These are phyloP conservation scores for Lactifluus volemus DNA, from an alignment of 768 basidiomycete genomes.

Conservation along the genomic window DNA sequence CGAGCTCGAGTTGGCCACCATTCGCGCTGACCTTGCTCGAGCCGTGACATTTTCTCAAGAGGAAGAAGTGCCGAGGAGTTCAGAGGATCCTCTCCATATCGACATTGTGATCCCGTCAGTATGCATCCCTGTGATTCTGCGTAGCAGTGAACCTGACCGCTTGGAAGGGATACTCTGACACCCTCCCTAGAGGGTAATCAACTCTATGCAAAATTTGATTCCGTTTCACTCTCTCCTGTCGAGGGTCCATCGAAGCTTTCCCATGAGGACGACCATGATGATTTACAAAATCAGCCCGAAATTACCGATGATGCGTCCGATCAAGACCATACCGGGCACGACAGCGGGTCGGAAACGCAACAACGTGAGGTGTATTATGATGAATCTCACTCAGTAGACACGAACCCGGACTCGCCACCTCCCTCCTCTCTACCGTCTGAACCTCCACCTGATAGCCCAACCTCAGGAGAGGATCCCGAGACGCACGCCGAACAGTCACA, in stretches of 20 bases:
- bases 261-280: not conserved
- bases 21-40: conserved; percentile 54
- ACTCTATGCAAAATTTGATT: conserved; percentile 5
- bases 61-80: conserved; percentile 22
- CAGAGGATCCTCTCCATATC: conserved; percentile 42
- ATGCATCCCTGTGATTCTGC: not conserved
- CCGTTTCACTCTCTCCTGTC: conserved; percentile 5
- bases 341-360: not conserved
- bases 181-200: conserved; percentile 22
- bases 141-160: not conserved
- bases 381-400: not conserved
- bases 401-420: not conserved
- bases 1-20: conserved; percentile 51
- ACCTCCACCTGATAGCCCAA: conserved; percentile 9
- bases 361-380: not conserved
- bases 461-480: conserved; percentile 6
- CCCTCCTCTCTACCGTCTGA: conserved; percentile 8
- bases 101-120: conserved; percentile 30
- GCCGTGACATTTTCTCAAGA: conserved; percentile 33
- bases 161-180: conserved; percentile 25
- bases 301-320: not conserved
- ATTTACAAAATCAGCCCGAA: not conserved
- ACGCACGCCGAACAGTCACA: not conserved
- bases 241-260: not conserved
- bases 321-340: not conserved